Conservation (phyloP, 2,329 filamentous ascomycete species). For the Diaporthe amygdali region DNA sequence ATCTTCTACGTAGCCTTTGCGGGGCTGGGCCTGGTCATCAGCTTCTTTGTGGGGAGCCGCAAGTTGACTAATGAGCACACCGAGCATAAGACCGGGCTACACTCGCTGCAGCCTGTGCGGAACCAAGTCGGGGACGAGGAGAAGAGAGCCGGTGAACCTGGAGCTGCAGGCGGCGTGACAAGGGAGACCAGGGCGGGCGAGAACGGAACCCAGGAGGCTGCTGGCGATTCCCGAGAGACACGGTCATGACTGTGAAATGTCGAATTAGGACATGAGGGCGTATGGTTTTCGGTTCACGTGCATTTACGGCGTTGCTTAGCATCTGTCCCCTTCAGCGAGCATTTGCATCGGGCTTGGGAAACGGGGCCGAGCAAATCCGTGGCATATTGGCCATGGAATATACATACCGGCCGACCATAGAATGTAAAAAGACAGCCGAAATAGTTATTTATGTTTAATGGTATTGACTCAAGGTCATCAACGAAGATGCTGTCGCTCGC, state of each 20-base stretch:
- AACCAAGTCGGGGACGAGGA: slow-evolving; percentile 36
- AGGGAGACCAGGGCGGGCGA: background rate
- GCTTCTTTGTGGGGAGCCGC: slow-evolving; percentile 53
- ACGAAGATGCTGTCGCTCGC: background rate
- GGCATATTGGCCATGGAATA: background rate
- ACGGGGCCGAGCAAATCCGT: background rate
- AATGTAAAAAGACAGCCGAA: background rate
- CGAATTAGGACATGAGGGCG: no score
- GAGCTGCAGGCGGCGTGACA: background rate
- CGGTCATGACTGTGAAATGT: background rate
- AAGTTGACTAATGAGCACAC: slow-evolving; percentile 60
- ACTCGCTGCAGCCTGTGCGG: slow-evolving; percentile 42
- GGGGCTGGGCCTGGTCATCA: slow-evolving; percentile 51
- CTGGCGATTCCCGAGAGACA: background rate
- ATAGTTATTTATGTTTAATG: background rate
- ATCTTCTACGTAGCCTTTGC: slow-evolving; percentile 60
- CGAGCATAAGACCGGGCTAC: slow-evolving; percentile 64
- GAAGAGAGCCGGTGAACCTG: slow-evolving; percentile 8
- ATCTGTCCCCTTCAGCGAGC: background rate
- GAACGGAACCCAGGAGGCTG: background rate
- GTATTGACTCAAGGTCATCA: background rate
- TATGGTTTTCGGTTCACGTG: background rate
- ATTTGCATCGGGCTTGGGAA: background rate
- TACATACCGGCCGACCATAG: background rate
- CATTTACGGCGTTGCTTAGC: background rate